Conservation (phyloP, 2,329 filamentous ascomycete species). For the Pseudogymnoascus sp. region DNA sequence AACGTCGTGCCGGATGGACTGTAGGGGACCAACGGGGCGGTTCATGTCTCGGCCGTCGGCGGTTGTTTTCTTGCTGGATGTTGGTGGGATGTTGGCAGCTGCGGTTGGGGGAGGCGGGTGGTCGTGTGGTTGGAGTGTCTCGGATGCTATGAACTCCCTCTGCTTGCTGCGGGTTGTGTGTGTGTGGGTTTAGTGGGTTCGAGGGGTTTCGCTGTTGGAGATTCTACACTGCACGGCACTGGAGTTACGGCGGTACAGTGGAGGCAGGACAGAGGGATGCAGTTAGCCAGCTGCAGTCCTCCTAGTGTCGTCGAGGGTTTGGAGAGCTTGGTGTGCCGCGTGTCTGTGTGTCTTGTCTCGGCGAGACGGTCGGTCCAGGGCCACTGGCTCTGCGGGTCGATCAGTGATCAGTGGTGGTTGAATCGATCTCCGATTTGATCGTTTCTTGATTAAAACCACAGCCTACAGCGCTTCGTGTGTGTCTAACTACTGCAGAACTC, state of each 20-base stretch:
- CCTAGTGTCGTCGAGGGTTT: neutral
- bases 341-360: constrained; percentile 5
- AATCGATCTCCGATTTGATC: neutral
- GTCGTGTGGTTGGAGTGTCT: neutral
- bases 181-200: neutral
- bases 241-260: neutral
- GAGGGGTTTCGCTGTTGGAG: too few relatives aligned
- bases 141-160: too few relatives aligned
- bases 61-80: neutral
- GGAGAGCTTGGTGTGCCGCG: neutral
- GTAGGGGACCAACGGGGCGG: too few relatives aligned
- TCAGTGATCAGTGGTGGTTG: neutral
- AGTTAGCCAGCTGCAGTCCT: neutral
- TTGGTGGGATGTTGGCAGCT: neutral
- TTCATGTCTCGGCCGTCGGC: too few relatives aligned
- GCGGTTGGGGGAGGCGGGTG: too few relatives aligned
- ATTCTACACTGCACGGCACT: too few relatives aligned
- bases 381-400: neutral
- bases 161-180: neutral
- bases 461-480: too few relatives aligned
- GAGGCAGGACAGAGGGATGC: neutral
- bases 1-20: neutral
- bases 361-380: neutral
- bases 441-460: neutral
- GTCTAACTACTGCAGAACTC: too few relatives aligned